Percentiles rank a stretch among this genome's conserved stretches.
These are phyloP conservation scores for Colletotrichum sp. DNA, from an alignment of 2,329 filamentous ascomycete species.

Conservation along the genomic window DNA sequence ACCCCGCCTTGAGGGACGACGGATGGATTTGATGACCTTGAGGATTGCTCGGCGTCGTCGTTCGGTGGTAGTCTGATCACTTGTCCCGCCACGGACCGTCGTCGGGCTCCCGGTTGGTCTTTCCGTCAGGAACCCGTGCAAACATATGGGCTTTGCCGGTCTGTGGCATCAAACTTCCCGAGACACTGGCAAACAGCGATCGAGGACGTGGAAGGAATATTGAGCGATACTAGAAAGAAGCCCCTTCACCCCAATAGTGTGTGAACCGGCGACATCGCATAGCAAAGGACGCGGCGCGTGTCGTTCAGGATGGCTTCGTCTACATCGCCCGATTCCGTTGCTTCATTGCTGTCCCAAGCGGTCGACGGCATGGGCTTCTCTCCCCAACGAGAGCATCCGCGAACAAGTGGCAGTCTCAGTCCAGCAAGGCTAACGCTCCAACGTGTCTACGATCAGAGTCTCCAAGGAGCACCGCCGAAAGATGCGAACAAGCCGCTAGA, in stretches of 20 bases:
- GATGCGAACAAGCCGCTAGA: conserved; percentile 52
- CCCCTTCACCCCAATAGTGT: not conserved
- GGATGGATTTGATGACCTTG: not conserved
- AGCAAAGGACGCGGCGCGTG: not conserved
- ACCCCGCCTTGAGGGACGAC: not conserved
- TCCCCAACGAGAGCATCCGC: conserved; percentile 32
- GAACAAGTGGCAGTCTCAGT: conserved; percentile 48
- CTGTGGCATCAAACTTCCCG: conserved; percentile 15
- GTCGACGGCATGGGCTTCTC: conserved; percentile 9
- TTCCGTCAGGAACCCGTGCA: not conserved
- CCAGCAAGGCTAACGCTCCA: conserved; percentile 68
- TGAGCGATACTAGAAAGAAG: not conserved
- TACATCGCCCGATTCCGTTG: not conserved
- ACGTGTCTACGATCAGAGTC: conserved; percentile 68
- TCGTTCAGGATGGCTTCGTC: not conserved
- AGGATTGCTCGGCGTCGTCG: not conserved
- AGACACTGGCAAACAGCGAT: conserved; percentile 27
- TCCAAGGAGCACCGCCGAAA: conserved; percentile 52
- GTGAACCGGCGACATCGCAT: not conserved
- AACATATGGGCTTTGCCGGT: not conserved
- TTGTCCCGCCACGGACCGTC: not conserved
- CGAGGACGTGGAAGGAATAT: not conserved
- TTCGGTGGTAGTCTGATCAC: not conserved
- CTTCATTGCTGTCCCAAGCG: conserved; percentile 19
- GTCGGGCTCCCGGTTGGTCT: not conserved